Percentiles rank a stretch among this genome's conserved stretches.
phyloP scores from a whole-genome alignment of 257 asterid genomes.

The Solanum microdontum region DNA sequence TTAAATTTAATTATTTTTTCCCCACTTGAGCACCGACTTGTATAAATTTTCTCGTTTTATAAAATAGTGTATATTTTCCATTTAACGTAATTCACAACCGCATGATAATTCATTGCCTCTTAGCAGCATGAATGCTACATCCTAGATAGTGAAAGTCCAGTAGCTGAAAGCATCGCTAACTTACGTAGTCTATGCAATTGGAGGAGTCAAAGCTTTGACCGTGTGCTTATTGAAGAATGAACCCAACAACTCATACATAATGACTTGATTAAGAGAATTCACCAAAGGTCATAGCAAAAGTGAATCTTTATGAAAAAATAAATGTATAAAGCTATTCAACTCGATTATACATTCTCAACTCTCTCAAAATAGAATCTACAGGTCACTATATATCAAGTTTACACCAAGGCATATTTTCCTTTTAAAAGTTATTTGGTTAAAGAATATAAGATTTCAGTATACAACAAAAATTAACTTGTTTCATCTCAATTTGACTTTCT shows the following conservation, averaged over 20 bases:
- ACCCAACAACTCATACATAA: not conserved
- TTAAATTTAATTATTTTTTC: not conserved
- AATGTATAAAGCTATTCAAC: not conserved
- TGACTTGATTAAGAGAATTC: no score
- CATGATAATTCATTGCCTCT: not conserved
- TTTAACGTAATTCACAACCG: not conserved
- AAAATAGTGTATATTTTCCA: not conserved
- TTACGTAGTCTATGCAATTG: not conserved
- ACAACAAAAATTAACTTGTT: not conserved
- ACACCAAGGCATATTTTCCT: not conserved
- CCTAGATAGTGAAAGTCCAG: not conserved
- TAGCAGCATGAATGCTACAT: not conserved
- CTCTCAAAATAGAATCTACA: not conserved
- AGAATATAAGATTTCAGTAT: not conserved
- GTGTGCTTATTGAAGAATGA: not conserved
- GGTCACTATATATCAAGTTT: not conserved
- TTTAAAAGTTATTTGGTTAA: not conserved
- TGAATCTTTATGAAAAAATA: no score
- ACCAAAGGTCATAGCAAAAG: no score
- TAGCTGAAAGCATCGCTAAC: not conserved
- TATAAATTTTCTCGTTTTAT: not conserved
- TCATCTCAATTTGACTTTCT: not conserved
- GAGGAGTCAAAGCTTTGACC: not conserved
- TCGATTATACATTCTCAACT: not conserved
- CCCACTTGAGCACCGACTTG: not conserved